Conservation (phyloP, 371 early-diverging fungal species). For the Mucor velutinosus region DNA sequence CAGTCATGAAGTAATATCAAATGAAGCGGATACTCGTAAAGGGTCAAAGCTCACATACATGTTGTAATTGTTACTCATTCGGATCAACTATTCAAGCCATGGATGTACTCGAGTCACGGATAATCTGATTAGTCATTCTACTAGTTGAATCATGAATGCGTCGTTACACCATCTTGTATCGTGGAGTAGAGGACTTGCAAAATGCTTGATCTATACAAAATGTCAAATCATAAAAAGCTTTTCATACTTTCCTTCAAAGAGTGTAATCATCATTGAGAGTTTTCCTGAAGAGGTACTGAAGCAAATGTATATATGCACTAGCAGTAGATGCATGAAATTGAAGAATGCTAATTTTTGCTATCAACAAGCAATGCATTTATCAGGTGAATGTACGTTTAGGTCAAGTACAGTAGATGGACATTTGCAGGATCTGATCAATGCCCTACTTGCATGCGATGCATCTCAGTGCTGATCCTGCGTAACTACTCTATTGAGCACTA, state of each 20-base stretch:
- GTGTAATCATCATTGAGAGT: background rate
- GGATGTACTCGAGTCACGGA: background rate
- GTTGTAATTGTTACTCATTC: no score
- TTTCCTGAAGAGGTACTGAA: no score
- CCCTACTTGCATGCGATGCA: background rate
- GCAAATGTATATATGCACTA: no score
- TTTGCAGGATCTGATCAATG: no score
- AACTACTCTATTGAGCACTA: no score
- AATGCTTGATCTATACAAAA: background rate
- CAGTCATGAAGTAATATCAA: no score
- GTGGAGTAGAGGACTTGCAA: background rate
- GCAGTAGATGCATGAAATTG: no score
- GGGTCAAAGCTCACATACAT: no score
- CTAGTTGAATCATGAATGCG: background rate
- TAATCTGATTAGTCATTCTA: background rate
- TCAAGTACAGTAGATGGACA: background rate
- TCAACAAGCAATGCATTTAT: background rate
- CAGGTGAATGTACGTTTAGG: background rate
- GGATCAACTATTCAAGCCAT: no score
- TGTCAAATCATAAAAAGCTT: background rate
- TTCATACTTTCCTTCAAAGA: background rate
- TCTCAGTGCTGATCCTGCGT: background rate
- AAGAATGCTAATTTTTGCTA: background rate
- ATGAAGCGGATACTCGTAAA: no score
- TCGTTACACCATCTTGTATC: background rate